These are phyloP conservation scores for Ceratocystis eucalypticola DNA, from an alignment of 2,329 filamentous ascomycete species.

Conservation along the genomic window DNA sequence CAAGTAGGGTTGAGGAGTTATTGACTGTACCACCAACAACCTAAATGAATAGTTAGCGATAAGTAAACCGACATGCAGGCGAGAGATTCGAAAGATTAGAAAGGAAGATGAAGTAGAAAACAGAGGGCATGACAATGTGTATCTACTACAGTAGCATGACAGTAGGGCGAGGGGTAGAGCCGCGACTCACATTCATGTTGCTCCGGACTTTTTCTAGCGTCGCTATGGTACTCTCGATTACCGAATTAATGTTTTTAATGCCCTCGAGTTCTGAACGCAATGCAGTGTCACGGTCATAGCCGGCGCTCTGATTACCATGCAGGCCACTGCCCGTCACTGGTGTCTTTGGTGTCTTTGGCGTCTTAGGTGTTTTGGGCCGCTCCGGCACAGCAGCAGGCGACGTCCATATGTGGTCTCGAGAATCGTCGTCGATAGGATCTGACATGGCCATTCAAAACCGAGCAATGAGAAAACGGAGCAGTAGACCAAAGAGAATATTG, in stretches of 20 bases:
- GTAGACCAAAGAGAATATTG: no score
- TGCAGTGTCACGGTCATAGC: constrained; percentile 44
- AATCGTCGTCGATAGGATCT: constrained; percentile 34
- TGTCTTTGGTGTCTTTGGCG: constrained; percentile 36
- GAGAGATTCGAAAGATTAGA: background rate
- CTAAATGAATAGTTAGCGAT: constrained; percentile 29
- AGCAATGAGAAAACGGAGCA: background rate
- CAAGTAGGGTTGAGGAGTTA: constrained; percentile 77
- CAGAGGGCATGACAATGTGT: background rate
- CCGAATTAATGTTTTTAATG: constrained; percentile 73
- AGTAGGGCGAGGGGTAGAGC: background rate
- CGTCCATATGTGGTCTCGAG: constrained; percentile 34
- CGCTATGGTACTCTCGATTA: constrained; percentile 65
- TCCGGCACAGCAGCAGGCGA: constrained; percentile 29
- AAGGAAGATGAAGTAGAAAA: background rate
- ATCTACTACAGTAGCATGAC: no score
- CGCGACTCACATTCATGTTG: constrained; percentile 56
- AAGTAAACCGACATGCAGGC: background rate
- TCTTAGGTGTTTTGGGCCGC: constrained; percentile 35
- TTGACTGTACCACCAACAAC: constrained; percentile 75
- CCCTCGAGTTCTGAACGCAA: constrained; percentile 69
- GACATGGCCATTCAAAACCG: constrained; percentile 27
- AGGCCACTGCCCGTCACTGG: constrained; percentile 27
- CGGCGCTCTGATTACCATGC: constrained; percentile 27
- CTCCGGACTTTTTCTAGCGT: constrained; percentile 58